phyloP scores from a whole-genome alignment of 2,329 filamentous ascomycete species.

The Pseudopithomyces maydicus region DNA sequence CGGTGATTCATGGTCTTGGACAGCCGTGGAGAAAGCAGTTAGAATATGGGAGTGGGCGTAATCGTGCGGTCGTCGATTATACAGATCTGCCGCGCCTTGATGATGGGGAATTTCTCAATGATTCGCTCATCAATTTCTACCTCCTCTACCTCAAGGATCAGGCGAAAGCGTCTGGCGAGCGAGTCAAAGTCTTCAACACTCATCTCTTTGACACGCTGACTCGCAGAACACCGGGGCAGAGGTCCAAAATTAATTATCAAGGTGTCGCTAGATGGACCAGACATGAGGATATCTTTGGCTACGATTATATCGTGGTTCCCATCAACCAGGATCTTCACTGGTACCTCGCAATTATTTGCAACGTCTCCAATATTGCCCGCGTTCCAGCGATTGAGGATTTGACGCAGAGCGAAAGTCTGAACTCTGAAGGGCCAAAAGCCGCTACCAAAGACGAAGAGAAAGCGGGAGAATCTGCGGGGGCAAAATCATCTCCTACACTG shows the following conservation, averaged over 20 bases:
- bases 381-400: constrained; percentile 18
- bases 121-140: constrained; percentile 90
- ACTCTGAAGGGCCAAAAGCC: neutral
- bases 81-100: constrained; percentile 79
- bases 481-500: neutral
- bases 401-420: neutral
- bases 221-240: constrained; percentile 56
- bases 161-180: constrained; percentile 54
- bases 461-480: neutral
- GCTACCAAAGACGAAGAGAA: neutral
- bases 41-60: constrained; percentile 65
- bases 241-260: constrained; percentile 74
- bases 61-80: constrained; percentile 69
- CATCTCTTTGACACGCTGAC: constrained; percentile 85
- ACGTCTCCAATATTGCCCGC: constrained; percentile 68
- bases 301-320: constrained; percentile 89
- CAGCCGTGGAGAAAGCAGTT: constrained; percentile 54
- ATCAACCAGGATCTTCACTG: constrained; percentile 87
- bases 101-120: constrained; percentile 86
- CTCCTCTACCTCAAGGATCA: constrained; percentile 60
- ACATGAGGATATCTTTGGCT: constrained; percentile 80
- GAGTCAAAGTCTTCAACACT: constrained; percentile 88
- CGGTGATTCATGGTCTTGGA: constrained; percentile 30
- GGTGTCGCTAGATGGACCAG: constrained; percentile 87
- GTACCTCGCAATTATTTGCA: constrained; percentile 96